Evolutionary conservation across 2,329 filamentous ascomycete species (phyloP).

Genomic region (Bertia moriformis): DNA sequence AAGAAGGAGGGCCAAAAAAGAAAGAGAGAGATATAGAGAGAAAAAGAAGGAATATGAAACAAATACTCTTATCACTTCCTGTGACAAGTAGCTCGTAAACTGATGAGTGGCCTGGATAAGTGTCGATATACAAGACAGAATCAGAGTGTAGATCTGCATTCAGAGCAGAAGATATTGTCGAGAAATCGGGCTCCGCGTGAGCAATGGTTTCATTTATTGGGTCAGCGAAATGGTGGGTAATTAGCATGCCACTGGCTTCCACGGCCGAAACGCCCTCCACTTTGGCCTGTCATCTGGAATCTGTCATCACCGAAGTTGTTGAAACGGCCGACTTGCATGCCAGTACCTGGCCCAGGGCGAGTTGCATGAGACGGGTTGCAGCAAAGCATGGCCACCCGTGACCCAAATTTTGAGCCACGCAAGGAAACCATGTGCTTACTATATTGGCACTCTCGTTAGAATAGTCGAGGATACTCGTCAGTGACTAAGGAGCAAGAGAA

Average conservation of each 20-base stretch:
- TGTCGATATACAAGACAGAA: no score
- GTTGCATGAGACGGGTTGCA: constrained; percentile 84
- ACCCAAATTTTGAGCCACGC: constrained; percentile 94
- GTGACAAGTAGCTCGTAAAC: no score
- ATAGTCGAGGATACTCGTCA: no score
- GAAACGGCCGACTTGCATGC: constrained; percentile 42
- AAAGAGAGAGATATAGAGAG: no score
- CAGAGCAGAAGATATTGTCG: no score
- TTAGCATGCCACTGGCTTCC: not conserved
- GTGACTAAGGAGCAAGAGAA: not conserved
- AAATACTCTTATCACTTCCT: no score
- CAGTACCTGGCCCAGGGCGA: constrained; percentile 71
- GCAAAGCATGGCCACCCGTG: constrained; percentile 95
- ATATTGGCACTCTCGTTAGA: constrained; percentile 3
- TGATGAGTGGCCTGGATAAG: no score
- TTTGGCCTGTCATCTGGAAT: not conserved
- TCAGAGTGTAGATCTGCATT: no score
- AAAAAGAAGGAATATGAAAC: no score
- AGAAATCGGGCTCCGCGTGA: no score
- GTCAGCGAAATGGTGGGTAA: not conserved
- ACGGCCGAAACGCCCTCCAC: not conserved
- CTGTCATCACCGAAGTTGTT: constrained; percentile 13
- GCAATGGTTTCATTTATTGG: no score
- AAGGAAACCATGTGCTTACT: constrained; percentile 96
- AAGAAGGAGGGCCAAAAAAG: no score